Percentiles rank a stretch among this genome's conserved stretches.
Conservation (phyloP, 345 rosid genomes). For the Acer negundo region DNA sequence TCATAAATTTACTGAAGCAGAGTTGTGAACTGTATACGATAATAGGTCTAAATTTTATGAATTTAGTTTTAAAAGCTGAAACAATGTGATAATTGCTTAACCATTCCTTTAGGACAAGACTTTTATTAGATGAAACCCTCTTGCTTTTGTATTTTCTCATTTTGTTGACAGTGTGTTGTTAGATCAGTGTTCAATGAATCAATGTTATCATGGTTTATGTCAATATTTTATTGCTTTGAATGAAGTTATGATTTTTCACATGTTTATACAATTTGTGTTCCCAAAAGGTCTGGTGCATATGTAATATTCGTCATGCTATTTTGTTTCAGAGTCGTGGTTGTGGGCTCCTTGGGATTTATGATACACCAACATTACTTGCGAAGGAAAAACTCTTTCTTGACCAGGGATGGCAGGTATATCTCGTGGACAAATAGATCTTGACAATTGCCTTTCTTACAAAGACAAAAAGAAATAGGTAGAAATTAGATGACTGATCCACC, state of each 20-base stretch:
- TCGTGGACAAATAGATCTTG: slow-evolving; percentile 10
- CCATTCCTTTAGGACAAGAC: neutral
- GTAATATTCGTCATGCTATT: slow-evolving; percentile 1
- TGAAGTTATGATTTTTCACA: neutral
- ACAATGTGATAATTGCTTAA: neutral
- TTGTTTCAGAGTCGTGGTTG: slow-evolving; percentile 91
- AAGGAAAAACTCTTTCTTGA: slow-evolving; percentile 86
- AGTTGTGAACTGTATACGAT: neutral
- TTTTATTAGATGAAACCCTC: slow-evolving; percentile 2
- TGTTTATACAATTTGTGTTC: neutral
- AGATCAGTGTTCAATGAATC: neutral
- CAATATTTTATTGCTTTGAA: neutral
- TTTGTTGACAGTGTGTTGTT: neutral
- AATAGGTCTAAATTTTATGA: neutral
- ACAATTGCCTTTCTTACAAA: neutral
- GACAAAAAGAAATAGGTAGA: neutral
- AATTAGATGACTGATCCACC: neutral
- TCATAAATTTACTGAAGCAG: neutral
- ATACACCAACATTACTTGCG: slow-evolving; percentile 80
- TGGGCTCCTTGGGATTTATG: slow-evolving; percentile 80
- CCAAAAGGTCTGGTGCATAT: neutral
- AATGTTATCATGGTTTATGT: neutral
- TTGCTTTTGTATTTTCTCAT: neutral
- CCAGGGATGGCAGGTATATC: slow-evolving; percentile 91
- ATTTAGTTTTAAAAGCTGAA: neutral